phyloP scores from a whole-genome alignment of 2,329 filamentous ascomycete genomes.

The Colletotrichum paranaense region DNA sequence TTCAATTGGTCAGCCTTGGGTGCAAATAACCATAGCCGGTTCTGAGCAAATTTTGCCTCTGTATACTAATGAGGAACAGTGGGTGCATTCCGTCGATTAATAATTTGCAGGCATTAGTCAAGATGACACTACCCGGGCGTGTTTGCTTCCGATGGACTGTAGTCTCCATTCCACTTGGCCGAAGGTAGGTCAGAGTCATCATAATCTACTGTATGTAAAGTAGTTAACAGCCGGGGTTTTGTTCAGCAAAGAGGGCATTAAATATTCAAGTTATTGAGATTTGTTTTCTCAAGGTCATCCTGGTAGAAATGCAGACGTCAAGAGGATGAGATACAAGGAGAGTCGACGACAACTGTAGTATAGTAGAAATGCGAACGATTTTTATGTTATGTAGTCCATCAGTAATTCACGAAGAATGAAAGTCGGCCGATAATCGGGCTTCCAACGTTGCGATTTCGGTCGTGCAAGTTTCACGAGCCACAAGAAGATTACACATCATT shows the following conservation, averaged over 20 bases:
- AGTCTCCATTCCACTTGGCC: no score
- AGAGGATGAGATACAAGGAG: no score
- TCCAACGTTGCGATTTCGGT: not conserved
- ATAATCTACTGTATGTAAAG: no score
- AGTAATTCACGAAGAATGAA: not conserved
- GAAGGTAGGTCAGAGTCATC: no score
- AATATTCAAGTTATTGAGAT: no score
- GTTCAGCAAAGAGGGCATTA: no score
- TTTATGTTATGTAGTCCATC: no score
- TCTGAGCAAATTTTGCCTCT: not conserved
- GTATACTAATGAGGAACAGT: not conserved
- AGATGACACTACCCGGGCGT: not conserved
- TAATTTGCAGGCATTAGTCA: not conserved
- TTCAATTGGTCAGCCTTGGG: not conserved
- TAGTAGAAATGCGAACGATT: no score
- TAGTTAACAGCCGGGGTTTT: no score
- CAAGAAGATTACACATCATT: not conserved
- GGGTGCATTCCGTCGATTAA: not conserved
- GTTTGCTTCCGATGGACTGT: not conserved
- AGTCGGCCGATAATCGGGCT: conserved; percentile 10
- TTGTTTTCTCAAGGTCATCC: no score
- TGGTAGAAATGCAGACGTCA: no score
- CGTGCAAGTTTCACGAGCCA: not conserved
- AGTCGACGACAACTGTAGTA: no score
- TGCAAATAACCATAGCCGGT: not conserved